Evolutionary conservation across 1,284 basidiomycete species (phyloP), one percentile per base, ranked within the genome.

Genomic region (Phellopilus nigrolimitatus): DNA sequence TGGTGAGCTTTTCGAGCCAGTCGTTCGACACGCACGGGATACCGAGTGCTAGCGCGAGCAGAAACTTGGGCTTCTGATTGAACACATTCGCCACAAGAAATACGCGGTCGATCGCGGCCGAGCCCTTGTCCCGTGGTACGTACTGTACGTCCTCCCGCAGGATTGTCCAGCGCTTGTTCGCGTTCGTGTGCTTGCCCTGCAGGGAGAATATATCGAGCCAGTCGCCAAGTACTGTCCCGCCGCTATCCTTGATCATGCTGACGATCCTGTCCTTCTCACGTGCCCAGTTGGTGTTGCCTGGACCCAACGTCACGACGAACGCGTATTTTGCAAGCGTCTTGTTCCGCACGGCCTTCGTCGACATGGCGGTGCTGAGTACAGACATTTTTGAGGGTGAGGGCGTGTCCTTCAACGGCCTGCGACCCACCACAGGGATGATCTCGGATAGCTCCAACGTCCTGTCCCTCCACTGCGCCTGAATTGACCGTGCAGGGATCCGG

Each of bases 41-140:
- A 4, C 92, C 92, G 24, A 92, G 70, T 0, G 88, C 90, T 25
- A 95, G 74, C 4, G 91, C 89, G 4, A 85, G 75, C 46, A 95
- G 71, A 61, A 80, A 91, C 64, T 93, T 94, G 3, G 84, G 75
- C 55, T 88, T 93, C 53, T 80, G 77, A 54, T 74, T 77, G 6
- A 72, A 64, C 24, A 78, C 74, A 56, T 87, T 79, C 0, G 86
- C 79, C 12, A 91, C 59, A 21, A 91, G 71, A 62, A 92, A 84
- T 21, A 91, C 71, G 12, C 80, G 76, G 24, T 52, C 50, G 30
- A 40, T 17, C 21, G 8, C 40, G 40, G 7, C 7, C 1, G 51
- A 43, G 9, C 80, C 62, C 8, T 67, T 64, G 36, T 66, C 63
- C 15, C 68, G 67, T 13, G 66, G 63, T 36, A 63, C 67, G 69